Evolutionary conservation across 2,329 filamentous ascomycete genomes (phyloP), one percentile per base, ranked within the genome.

Genomic region (Stachybotrys chlorohalonatus): DNA sequence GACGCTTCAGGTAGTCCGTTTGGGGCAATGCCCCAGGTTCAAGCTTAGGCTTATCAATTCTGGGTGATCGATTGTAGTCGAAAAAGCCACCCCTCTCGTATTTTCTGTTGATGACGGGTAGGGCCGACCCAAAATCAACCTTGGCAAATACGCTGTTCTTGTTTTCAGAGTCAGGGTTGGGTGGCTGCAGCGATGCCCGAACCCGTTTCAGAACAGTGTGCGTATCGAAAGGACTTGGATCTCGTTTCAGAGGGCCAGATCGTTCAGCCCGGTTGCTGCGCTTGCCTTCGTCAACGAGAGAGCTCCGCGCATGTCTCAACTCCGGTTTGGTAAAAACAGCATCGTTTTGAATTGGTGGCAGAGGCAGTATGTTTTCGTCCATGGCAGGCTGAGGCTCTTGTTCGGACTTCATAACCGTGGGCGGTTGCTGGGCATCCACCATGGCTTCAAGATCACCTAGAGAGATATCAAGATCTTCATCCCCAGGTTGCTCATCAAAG

Each of bases 401-500:
- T 47, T 54, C 57, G 36, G 36, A 13, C 51, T 24, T 60, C 51
- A 53, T 54, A 47, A 47, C 54, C 11, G 51, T 58, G 55, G 54
- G 55, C 7, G 53, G 54, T 36, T 54, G 49, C 30, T 55, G 47
- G 32, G 51, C 49, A 46, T 45, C 36, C 9, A 16, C 31, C 36
- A 45, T 47, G 46, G 57, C 45, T 13, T 62, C 59, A 11, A 63
- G 36, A 52, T 64, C 64, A 13, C 54, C 57, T 60, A 70, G 66
- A 1, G 65, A 53, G 17, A 67, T 61, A 24, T 72, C 70, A 47
- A 77, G 55, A 47, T 73, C 73, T 30, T 70, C 67, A 11, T 68
- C 70, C 2, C 67, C 73, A 3, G 79, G 75, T 31, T 79, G 71
- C 57, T 87, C 84, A 62, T 93, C 88, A 61, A 93, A 93, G 68